Conservation (phyloP, 75 land plant species). For the Chamaecyparis obtusa region DNA sequence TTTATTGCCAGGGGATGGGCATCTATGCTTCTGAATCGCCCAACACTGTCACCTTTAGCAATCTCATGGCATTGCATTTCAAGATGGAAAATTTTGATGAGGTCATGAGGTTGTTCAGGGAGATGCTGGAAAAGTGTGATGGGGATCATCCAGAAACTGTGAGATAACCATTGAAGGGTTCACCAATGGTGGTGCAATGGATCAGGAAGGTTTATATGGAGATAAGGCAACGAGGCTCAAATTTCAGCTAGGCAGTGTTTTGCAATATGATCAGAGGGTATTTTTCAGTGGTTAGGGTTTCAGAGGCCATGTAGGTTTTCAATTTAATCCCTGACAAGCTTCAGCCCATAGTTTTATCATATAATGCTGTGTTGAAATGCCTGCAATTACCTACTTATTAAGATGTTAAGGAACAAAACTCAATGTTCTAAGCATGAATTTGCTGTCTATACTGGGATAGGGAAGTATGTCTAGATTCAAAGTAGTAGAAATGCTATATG, state of each 20-base stretch:
- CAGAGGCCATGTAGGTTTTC: constrained; percentile 54
- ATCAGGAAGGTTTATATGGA: constrained; percentile 39
- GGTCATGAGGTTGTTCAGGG: constrained; percentile 41
- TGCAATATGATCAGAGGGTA: constrained; percentile 57
- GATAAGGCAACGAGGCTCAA: constrained; percentile 27
- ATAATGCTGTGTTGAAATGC: constrained; percentile 46
- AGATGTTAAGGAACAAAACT: too few species aligned
- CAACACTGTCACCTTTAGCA: constrained; percentile 43
- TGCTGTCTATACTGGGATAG: too few species aligned
- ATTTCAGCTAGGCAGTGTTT: constrained; percentile 35
- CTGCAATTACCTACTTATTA: too few species aligned
- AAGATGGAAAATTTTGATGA: constrained; percentile 31
- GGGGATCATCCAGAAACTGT: constrained; percentile 33
- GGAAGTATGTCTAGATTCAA: too few species aligned
- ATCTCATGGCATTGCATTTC: constrained; percentile 38
- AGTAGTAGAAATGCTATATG: too few species aligned
- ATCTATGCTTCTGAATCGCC: constrained; percentile 46
- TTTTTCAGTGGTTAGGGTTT: constrained; percentile 43
- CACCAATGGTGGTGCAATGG: constrained; percentile 22
- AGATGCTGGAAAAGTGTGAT: constrained; percentile 36
- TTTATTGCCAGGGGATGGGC: background rate
- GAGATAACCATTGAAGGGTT: constrained; percentile 38
- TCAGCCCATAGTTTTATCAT: constrained; percentile 35
- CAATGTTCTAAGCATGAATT: too few species aligned
- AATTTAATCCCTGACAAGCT: constrained; percentile 25